Evolutionary conservation across 208 protist genomes (phyloP), one percentile per base, ranked within the genome.

Genomic region (Crithidia acanthocephali): DNA sequence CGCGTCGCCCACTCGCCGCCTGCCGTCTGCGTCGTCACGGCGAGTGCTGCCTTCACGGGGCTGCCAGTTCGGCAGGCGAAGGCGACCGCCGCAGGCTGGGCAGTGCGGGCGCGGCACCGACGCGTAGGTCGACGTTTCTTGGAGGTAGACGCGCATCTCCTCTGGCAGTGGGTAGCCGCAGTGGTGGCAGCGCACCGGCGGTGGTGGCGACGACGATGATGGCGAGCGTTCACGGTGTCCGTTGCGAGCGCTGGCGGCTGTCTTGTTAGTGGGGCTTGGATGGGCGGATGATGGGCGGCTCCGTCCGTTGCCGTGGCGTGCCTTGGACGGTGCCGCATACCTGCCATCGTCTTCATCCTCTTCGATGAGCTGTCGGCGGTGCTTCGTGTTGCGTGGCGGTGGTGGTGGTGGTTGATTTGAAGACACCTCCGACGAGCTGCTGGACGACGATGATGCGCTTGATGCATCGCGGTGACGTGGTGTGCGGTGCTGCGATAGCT

Each of bases 71-170:
- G 35, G 13, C 2, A 32, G 25, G 5, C 28, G 32, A 4, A 69
- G 64, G 20, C 51, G 52, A 1, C n/a, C 22, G 7, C 64, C 72
- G 28, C 65, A 78, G 13, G 53, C 65, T 9, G 72, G 72, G 18
- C 72, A 78, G 56, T 56, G 65, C 30, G 59, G 72, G 5, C 10
- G 60, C 0, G 66, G 64, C 30, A 78, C 59, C 2, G 64, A 67
- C 22, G 11, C 58, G 59, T 62, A 59, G 45, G 32, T 28, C 5
- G 64, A 66, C 1, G 65, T 78, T 25, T 71, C 65, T 6, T 57
- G 28, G 20, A 67, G 40, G 44, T 78, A 72, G 16, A 15, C 48
- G 8, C 33, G 47, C 50, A 72, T 57, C 25, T 78, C 72, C 57
- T 53, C 59, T 1, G 72, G 58, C 18, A 72, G 57, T 8, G 42